A percentile compares a stretch with the other conserved stretches of the same genome.
Evolutionary conservation across 306 rosid genomes (phyloP).

Genomic region (Quercus dentata): DNA sequence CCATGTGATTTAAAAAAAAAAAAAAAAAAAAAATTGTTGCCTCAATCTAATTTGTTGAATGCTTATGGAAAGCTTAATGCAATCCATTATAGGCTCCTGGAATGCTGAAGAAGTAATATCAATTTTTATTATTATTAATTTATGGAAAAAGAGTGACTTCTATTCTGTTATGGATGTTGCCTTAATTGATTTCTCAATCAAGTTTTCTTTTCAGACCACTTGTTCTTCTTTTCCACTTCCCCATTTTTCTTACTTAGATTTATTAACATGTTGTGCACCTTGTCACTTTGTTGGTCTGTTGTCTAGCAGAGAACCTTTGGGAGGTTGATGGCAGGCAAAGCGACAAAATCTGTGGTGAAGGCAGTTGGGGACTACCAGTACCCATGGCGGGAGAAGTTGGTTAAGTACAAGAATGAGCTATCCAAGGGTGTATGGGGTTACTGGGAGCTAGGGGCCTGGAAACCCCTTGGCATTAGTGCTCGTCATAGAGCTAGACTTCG

Average conservation of each 20-base stretch:
- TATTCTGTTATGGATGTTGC: background rate
- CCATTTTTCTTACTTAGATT: background rate
- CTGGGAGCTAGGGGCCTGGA: conserved; percentile 95
- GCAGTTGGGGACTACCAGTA: conserved; percentile 61
- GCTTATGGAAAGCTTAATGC: background rate
- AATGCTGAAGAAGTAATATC: background rate
- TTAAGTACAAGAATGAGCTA: conserved; percentile 57
- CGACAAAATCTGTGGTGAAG: conserved; percentile 48
- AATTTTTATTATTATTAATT: background rate
- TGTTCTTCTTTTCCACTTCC: background rate
- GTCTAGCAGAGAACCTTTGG: conserved; percentile 19
- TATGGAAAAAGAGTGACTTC: background rate
- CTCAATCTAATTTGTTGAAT: background rate
- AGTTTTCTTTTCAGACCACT: background rate
- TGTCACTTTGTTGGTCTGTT: background rate
- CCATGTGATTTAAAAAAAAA: background rate
- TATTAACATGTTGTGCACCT: background rate
- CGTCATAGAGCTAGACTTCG: conserved; percentile 68
- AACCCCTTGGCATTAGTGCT: conserved; percentile 69
- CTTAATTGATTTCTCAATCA: background rate
- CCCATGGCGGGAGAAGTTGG: conserved; percentile 76
- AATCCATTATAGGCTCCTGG: background rate
- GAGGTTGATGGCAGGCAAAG: conserved; percentile 59
- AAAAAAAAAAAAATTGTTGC: too few species aligned
- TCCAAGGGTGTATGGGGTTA: conserved; percentile 87